Evolutionary conservation across 805 yeast genomes (phyloP), one percentile per base, ranked within the genome.

Genomic region (Grigorovia transvaalensis): DNA sequence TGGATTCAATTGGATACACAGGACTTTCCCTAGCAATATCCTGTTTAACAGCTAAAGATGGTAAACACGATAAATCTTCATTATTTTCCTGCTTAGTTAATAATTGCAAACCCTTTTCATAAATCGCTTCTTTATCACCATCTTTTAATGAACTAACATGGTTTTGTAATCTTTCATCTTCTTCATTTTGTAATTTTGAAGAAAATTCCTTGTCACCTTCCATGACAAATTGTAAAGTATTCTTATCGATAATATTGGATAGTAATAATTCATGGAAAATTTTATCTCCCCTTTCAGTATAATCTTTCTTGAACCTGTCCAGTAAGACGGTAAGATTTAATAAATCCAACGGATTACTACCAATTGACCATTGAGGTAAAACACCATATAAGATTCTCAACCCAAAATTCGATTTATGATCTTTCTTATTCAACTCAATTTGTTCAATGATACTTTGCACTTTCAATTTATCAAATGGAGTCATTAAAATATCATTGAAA

Each of bases 321-420:
- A 91, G 69, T 20, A 79, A 72, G 11, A 73, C 74, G 57, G 85
- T 85, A 68, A 87, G 85, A 51, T 81, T 81, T 48, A 93, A 69
- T 2, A 77, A 59, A 12, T 80, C 76, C 57, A 91, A 72, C 1
- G 95, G 95, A 66, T 88, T 87, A n/a, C 79, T 77, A 20, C 79
- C 80, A 64, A 88, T 88, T 49, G 85, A 82, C 87, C 96, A 89
- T 9, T 88, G 81, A 9, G 96, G 87, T n/a, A 87, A 77, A 9
- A 93, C 56, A 1, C 88, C 76, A 63, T 80, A 80, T 38, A 91
- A 72, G 47, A 91, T 65, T 41, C 81, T 81, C 72, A 93, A 71
- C 11, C 99, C 99, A 71, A 88, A 93, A 54, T 87, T 86, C 0
- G 98, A 83, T 58, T 84, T 89, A 56, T 89, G 95, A 58, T 88